phyloP scores from a whole-genome alignment of 148 eudicot species.

The Nyssa sinensis region DNA sequence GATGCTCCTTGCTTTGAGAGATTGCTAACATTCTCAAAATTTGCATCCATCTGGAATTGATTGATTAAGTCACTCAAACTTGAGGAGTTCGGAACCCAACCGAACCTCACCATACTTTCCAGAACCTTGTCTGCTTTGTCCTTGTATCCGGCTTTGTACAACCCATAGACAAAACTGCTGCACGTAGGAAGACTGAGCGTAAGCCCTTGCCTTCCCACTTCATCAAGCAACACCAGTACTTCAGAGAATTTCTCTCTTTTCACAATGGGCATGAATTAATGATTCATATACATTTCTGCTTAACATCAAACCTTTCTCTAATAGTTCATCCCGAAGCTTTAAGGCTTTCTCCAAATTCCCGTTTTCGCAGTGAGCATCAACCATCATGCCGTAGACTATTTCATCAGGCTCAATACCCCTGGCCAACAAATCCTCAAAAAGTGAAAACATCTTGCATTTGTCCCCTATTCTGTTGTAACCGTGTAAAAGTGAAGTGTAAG shows the following conservation, averaged over 20 bases:
- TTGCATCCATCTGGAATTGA: slow-evolving; percentile 12
- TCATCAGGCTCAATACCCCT: slow-evolving; percentile 70
- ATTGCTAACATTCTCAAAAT: slow-evolving; percentile 18
- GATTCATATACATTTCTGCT: slow-evolving; percentile 36
- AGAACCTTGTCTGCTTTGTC: slow-evolving; percentile 45
- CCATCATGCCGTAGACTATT: slow-evolving; percentile 42
- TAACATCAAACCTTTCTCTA: slow-evolving; percentile 42
- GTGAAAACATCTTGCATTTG: slow-evolving; percentile 50
- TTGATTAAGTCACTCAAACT: slow-evolving; percentile 34
- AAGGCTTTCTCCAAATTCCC: slow-evolving; percentile 50
- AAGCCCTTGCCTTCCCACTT: slow-evolving; percentile 58
- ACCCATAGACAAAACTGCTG: slow-evolving; percentile 36
- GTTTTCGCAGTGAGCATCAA: slow-evolving; percentile 44
- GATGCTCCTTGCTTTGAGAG: slow-evolving; percentile 24
- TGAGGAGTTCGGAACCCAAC: slow-evolving; percentile 50
- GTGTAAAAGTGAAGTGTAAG: slow-evolving; percentile 64
- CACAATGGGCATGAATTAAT: slow-evolving; percentile 32
- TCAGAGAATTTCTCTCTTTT: slow-evolving; percentile 38
- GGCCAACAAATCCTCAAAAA: slow-evolving; percentile 63
- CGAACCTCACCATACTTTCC: slow-evolving; percentile 40
- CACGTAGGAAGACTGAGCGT: slow-evolving; percentile 52
- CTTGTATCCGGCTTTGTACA: slow-evolving; percentile 39
- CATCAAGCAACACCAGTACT: slow-evolving; percentile 41
- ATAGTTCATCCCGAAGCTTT: slow-evolving; percentile 49
- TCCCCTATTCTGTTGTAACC: slow-evolving; percentile 53